Evolutionary conservation across 2,329 filamentous ascomycete species (phyloP), one percentile per base, ranked within the genome.

Genomic region (Cladophialophora chaetospira): DNA sequence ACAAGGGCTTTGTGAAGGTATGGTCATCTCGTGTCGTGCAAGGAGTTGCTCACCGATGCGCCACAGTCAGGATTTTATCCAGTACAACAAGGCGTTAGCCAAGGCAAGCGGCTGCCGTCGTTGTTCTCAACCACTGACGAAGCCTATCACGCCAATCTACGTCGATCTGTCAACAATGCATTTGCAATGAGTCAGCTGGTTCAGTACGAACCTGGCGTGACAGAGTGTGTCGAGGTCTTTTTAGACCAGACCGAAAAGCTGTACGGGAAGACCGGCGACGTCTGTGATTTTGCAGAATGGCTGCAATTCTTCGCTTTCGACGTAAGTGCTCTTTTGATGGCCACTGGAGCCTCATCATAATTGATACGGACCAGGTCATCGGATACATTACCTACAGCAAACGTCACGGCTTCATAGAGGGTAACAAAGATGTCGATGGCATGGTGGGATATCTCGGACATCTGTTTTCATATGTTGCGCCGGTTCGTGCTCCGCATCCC

Each of bases 1-100:
- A 92, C 70, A 92, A 92, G 71, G 88, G 88, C 0, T 88, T 91
- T 64, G 75, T 82, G 45, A 94, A 94, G 82, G 88, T 88, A 71
- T 45, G 70, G 60, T 17, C 4, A 23, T 10, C 35, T 42, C 42
- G 15, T 15, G 42, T 21, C 11, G n/a, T 26, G 45, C n/a, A 25
- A 4, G 19, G 25, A 40, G 35, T 5, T 55, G 13, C 29, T 54
- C 10, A 25, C 26, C 31, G 45, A 55, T 40, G 50, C 23, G 15
- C 19, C 13, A 5, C 51, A 89, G 85, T 91, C 88, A 26, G 85
- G 89, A 62, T 93, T 93, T 69, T 93, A 93, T 67, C 82, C 88
- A 0, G 87, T 92, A 2, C 89, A 92, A 68, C 85, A 89, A 71
- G 84, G 87, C 0, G 82, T 89, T 1, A 81, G 85, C 17, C 84